These are phyloP conservation scores for Pulveroboletus ravenelii DNA, from an alignment of 768 basidiomycete genomes.

Conservation along the genomic window DNA sequence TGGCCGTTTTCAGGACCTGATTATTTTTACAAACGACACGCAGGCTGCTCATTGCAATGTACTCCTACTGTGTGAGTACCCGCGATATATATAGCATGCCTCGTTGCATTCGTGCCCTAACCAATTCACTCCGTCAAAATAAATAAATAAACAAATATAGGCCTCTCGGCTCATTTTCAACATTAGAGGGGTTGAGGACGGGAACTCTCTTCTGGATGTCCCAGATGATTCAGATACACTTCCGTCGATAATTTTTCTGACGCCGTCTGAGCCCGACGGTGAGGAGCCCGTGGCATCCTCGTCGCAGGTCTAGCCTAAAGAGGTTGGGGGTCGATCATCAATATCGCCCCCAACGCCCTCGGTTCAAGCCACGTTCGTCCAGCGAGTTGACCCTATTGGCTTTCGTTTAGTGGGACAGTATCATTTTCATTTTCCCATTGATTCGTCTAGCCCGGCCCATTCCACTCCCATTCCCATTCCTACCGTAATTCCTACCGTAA, in stretches of 20 bases:
- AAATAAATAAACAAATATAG: not conserved
- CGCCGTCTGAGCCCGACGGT: not conserved
- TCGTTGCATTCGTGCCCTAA: not conserved
- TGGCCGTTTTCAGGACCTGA: not conserved
- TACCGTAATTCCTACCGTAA: no score
- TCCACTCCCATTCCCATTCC: no score
- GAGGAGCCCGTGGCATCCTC: constrained; percentile 12
- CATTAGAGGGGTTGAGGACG: constrained; percentile 6
- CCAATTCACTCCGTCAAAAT: not conserved
- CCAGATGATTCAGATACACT: constrained; percentile 5
- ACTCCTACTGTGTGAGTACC: constrained; percentile 21
- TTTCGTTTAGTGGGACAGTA: no score
- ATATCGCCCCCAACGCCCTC: no score
- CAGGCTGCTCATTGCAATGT: constrained; percentile 14
- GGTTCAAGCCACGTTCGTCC: not conserved
- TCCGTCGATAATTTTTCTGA: not conserved
- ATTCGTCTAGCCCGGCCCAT: no score
- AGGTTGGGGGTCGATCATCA: not conserved
- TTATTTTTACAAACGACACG: not conserved
- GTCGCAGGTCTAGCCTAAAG: not conserved
- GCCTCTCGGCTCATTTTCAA: constrained; percentile 21
- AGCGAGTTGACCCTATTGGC: not conserved
- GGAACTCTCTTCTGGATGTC: not conserved
- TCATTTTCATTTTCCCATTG: no score
- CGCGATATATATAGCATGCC: not conserved